Evolutionary conservation across 805 yeast genomes (phyloP).

Genomic region (Metschnikowia reukaufii): DNA sequence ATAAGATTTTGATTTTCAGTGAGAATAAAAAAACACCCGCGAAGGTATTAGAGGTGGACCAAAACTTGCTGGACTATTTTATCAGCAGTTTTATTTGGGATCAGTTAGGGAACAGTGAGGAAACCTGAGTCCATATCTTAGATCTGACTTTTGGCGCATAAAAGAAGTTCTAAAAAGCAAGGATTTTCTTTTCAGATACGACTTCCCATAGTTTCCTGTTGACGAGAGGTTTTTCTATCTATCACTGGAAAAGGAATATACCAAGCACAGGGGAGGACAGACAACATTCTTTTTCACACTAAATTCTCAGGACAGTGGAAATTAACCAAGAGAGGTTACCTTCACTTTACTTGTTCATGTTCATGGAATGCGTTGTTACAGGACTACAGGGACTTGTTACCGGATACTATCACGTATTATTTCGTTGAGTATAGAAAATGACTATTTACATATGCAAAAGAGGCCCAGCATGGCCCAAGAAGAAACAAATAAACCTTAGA

Average conservation of each 20-base stretch:
- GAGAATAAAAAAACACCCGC: conserved; percentile 42
- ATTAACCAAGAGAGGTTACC: too few relatives aligned
- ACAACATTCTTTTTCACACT: too few relatives aligned
- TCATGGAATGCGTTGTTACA: not conserved
- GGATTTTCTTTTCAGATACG: too few relatives aligned
- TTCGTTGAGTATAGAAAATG: not conserved
- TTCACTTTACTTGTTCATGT: too few relatives aligned
- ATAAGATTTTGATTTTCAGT: conserved; percentile 50
- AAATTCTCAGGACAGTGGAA: too few relatives aligned
- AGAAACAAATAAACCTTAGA: conserved; percentile 30
- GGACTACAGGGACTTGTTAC: not conserved
- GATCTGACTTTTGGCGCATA: too few relatives aligned
- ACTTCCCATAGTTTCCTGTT: too few relatives aligned
- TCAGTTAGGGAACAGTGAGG: conserved; percentile 28
- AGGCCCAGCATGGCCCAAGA: not conserved
- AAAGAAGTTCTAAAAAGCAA: not conserved
- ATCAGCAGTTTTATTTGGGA: conserved; percentile 82
- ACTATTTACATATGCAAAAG: conserved; percentile 11
- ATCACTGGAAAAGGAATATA: too few relatives aligned
- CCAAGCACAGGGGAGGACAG: too few relatives aligned
- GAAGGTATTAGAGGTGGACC: conserved; percentile 51
- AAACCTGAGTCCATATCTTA: not conserved
- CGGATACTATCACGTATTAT: not conserved
- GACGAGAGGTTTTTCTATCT: too few relatives aligned
- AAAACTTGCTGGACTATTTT: conserved; percentile 63